Percentiles rank a stretch among this genome's conserved stretches.
These are phyloP conservation scores for Malassezia yamatoensis DNA, from an alignment of 1,284 basidiomycete genomes.

Conservation along the genomic window DNA sequence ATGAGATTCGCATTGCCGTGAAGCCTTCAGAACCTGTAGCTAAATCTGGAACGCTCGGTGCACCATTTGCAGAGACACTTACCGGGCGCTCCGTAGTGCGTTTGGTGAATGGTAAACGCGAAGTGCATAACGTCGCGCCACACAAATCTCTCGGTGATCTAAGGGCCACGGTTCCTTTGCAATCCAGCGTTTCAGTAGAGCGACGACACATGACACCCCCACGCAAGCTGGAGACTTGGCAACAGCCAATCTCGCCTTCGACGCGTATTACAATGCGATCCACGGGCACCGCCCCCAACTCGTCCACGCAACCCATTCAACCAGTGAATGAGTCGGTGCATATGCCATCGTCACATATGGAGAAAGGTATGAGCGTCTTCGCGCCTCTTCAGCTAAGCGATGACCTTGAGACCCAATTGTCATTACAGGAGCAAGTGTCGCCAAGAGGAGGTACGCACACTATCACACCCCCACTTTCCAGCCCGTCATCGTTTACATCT, in stretches of 20 bases:
- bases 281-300: neutral
- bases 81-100: neutral
- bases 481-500: slow-evolving; percentile 14
- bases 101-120: neutral
- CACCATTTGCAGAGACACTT: slow-evolving; percentile 5
- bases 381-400: slow-evolving; percentile 13
- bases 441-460: neutral
- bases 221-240: neutral
- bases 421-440: neutral
- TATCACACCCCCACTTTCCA: slow-evolving; percentile 15
- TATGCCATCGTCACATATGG: neutral
- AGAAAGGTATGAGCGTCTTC: slow-evolving; percentile 18
- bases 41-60: neutral
- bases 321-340: neutral
- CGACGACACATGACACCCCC: neutral
- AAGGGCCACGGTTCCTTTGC: neutral
- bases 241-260: neutral
- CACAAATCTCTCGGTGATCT: slow-evolving; percentile 3
- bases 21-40: neutral
- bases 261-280: slow-evolving; percentile 2
- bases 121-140: neutral
- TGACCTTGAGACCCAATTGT: slow-evolving; percentile 1
- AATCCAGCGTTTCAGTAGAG: neutral
- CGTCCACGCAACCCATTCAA: neutral
- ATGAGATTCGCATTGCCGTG: neutral